Conservation (phyloP, 2,329 filamentous ascomycete species). For the Ophiocordyceps unilateralis region DNA sequence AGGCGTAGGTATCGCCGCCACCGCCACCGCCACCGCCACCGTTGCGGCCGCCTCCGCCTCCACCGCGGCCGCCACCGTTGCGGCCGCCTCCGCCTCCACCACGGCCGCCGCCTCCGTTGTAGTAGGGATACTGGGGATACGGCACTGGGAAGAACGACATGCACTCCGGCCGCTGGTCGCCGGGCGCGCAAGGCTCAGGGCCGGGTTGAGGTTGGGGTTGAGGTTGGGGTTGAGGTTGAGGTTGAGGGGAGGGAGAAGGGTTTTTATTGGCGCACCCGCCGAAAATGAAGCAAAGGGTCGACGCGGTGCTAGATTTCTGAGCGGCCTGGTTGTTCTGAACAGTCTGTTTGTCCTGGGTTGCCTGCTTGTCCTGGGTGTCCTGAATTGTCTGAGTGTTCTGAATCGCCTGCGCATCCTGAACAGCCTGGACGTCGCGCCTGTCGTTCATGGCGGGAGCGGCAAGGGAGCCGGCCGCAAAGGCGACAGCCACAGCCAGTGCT, state of each 20-base stretch:
- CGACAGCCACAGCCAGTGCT: not conserved
- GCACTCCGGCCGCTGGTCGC: not conserved
- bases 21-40: not conserved
- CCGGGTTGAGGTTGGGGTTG: no score
- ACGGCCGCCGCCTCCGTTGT: not conserved
- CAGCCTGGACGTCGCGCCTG: not conserved
- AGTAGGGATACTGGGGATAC: not conserved
- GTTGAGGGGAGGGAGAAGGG: not conserved
- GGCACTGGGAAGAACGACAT: no score
- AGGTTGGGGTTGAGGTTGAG: no score
- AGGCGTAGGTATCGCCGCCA: not conserved
- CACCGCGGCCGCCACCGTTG: no score
- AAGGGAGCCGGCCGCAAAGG: not conserved
- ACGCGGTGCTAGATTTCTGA: no score
- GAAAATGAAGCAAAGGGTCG: not conserved
- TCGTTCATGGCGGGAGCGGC: not conserved
- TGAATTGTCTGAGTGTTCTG: no score
- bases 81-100: not conserved
- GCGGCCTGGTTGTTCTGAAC: no score
- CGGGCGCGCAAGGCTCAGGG: not conserved
- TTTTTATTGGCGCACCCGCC: not conserved
- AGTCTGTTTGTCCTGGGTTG: no score
- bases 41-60: not conserved
- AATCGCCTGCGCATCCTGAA: not conserved
- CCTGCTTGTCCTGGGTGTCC: no score